Base-by-base conservation (phyloP, 306 rosid species). In the Castanea mollissima region DNA sequence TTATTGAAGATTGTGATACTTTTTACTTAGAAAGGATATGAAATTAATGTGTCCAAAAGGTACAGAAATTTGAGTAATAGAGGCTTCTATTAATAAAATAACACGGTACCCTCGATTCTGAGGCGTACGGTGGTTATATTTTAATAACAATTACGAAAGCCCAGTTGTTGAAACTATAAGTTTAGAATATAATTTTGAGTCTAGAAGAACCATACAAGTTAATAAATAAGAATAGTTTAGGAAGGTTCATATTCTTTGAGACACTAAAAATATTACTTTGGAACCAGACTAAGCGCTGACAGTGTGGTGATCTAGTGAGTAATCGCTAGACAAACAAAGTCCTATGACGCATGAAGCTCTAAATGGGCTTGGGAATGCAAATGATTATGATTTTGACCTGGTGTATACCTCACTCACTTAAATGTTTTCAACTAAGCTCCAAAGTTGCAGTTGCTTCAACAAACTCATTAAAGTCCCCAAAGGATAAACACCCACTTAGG, bases 281-380 rank as follows among this genome's bases (percentile, higher is more conserved):
- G 83, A 84, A 83, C 72, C 74, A 74, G 75, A 68, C 76, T 67
- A 74, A 38, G 77, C 69, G 77, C 87, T 79, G 94, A 90, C 94
- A 92, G 59, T 80, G 71, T 80, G 75, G 87, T 83, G 80, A 83
- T 79, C 60, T 54, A 74, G 88, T 79, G 85, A 83, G 84, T 85
- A 85, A 79, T 86, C 85, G 80, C 96, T 88, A 76, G 89, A 77
- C 82, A 86, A 69, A 80, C 69, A 25, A 79, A 62, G 80, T 59
- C 54, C 84, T 79, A 85, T 9, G 84, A 86, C 85, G 75, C 10
- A 86, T 54, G 93, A 88, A 88, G 88, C 81, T 84, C 23, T 59
- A 71, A 76, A 21, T 76, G 65, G 86, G 0, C 80, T 86, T 82
- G 74, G 90, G 88, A 85, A 92, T 74, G 56, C 77, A 83, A 75